phyloP scores from a whole-genome alignment of 202 grass and related monocot genomes.

The Dendrocalamus latiflorus region DNA sequence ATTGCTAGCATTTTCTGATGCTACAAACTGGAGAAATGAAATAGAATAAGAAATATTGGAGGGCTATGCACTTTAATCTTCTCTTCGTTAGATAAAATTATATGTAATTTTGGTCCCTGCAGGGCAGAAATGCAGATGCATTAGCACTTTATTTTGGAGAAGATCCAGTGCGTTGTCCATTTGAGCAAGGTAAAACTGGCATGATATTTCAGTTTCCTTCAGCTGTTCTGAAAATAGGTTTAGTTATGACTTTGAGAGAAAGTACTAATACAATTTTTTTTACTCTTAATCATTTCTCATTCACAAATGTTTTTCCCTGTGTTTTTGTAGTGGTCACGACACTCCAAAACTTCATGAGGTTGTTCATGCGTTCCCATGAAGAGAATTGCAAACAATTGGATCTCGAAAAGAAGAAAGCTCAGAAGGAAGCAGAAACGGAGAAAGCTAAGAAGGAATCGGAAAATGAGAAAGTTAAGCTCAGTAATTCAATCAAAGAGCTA shows the following conservation, averaged over 20 bases:
- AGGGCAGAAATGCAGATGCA: slow-evolving; percentile 98
- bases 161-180: slow-evolving; percentile 85
- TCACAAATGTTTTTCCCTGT: slow-evolving; percentile 10
- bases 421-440: slow-evolving; percentile 57
- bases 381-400: slow-evolving; percentile 91
- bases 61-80: background rate
- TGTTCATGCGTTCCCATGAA: slow-evolving; percentile 77
- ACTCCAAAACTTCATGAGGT: slow-evolving; percentile 72
- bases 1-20: too few species aligned
- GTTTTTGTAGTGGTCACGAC: slow-evolving; percentile 74
- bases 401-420: slow-evolving; percentile 86
- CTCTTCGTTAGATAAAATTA: slow-evolving; percentile 1
- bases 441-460: slow-evolving; percentile 34
- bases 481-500: slow-evolving; percentile 53
- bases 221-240: background rate
- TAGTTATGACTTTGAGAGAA: background rate
- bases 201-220: slow-evolving; percentile 6
- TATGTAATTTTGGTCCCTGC: slow-evolving; percentile 19
- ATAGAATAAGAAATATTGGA: too few species aligned
- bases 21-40: too few species aligned
- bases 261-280: background rate
- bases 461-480: slow-evolving; percentile 65
- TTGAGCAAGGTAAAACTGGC: slow-evolving; percentile 75
- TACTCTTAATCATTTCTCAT: too few species aligned
- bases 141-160: slow-evolving; percentile 99